Evolutionary conservation across 495 filamentous ascomycete species (phyloP).

Genomic region (Hypoxylon crocopeplum): DNA sequence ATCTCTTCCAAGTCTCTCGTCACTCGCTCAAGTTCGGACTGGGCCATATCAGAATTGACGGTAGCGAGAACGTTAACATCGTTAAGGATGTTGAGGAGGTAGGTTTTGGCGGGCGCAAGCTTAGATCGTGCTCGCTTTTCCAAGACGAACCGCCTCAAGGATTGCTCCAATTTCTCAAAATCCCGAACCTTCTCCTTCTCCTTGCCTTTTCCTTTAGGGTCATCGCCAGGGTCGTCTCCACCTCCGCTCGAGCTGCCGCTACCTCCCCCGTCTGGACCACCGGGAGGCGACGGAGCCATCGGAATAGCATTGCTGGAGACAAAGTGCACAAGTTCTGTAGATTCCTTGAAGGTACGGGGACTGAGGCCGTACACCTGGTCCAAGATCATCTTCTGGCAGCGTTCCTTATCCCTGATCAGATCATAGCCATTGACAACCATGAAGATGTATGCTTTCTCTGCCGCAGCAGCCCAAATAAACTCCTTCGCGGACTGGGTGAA

Average conservation of each 20-base stretch:
- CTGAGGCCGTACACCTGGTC: conserved; percentile 86
- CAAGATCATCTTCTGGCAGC: conserved; percentile 84
- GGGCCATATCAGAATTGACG: conserved; percentile 86
- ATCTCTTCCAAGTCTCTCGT: conserved; percentile 79
- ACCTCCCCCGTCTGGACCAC: conserved; percentile 63
- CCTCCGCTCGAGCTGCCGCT: conserved; percentile 65
- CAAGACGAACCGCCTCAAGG: conserved; percentile 89
- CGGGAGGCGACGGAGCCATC: conserved; percentile 61
- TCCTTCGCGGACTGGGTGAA: conserved; percentile 96
- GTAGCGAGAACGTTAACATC: conserved; percentile 82
- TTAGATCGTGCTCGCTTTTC: conserved; percentile 96
- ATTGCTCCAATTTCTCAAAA: conserved; percentile 86
- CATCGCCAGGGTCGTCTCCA: conserved; percentile 64
- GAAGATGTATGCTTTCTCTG: conserved; percentile 98
- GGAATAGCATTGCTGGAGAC: conserved; percentile 96
- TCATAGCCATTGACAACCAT: conserved; percentile 99
- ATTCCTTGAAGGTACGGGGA: conserved; percentile 90
- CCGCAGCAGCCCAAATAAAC: conserved; percentile 93
- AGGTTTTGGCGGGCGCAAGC: conserved; percentile 93
- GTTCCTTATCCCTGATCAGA: conserved; percentile 86
- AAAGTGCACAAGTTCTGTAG: conserved; percentile 92
- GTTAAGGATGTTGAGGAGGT: conserved; percentile 89
- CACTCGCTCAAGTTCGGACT: conserved; percentile 85
- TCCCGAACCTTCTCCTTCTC: conserved; percentile 86
- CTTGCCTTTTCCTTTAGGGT: conserved; percentile 87